A percentile compares a stretch with the other conserved stretches of the same genome.
Evolutionary conservation across 2,329 filamentous ascomycete genomes (phyloP).

Genomic region (Lachnum nothofagi): DNA sequence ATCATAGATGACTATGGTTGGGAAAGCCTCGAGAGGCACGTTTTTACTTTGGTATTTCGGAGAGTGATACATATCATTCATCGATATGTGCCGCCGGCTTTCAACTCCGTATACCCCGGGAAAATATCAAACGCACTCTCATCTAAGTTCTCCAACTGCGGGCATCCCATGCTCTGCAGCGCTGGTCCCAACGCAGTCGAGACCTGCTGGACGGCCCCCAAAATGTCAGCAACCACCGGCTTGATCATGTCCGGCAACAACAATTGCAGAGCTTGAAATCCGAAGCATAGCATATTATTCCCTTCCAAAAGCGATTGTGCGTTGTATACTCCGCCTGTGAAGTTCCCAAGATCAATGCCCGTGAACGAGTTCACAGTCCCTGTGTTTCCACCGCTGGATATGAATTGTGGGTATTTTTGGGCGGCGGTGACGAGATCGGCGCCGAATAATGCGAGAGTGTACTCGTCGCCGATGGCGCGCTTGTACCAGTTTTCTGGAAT

Average conservation of each 20-base stretch:
- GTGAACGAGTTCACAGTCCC: conserved; percentile 48
- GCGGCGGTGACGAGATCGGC: conserved; percentile 38
- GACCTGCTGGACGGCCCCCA: conserved; percentile 1
- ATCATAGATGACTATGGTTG: not conserved
- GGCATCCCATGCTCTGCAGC: conserved; percentile 10
- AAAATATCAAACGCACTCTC: conserved; percentile 11
- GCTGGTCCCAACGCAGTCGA: conserved; percentile 1
- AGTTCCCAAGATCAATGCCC: conserved; percentile 40
- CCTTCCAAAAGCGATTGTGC: conserved; percentile 39
- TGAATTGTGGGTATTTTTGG: conserved; percentile 31
- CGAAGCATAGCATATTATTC: conserved; percentile 45
- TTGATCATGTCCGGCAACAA: not conserved
- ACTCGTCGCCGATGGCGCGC: no score
- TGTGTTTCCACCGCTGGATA: conserved; percentile 45
- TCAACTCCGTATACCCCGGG: conserved; percentile 13
- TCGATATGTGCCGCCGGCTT: no score
- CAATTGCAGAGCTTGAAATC: conserved; percentile 10
- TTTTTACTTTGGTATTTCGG: no score
- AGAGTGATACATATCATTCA: no score
- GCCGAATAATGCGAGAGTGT: no score
- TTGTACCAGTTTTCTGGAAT: not conserved
- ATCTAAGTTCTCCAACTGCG: conserved; percentile 9
- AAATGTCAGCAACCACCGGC: no score
- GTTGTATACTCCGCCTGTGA: conserved; percentile 41
- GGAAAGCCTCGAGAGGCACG: no score